Evolutionary conservation across 495 filamentous ascomycete genomes (phyloP), one percentile per base, ranked within the genome.

Genomic region (Aspergillus wentii): DNA sequence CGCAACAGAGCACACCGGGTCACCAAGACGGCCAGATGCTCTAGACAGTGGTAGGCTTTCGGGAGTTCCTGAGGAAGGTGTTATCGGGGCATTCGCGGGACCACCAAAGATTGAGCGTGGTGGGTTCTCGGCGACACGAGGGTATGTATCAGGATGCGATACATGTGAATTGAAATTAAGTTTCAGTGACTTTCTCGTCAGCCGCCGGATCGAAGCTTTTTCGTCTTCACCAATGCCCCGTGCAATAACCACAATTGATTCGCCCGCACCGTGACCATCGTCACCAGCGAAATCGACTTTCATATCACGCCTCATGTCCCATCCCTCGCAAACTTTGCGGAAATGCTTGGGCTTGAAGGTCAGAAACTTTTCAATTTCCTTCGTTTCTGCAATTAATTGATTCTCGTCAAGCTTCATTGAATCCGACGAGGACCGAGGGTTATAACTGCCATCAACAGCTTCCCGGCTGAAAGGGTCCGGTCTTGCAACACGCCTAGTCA

Each of bases 251-350:
- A 94, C 67, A 5, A 94, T 57, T 11, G 67, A 71, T 57, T 95
- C 89, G 17, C 88, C 88, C 25, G 76, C 78, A 9, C 78, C 79
- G 30, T 69, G 62, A 11, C 80, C 75, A 59, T 94, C 87, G 44
- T 84, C 85, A 30, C 79, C 80, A 17, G 84, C 84, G 62, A 95
- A 98, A 56, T 98, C 92, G 6, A 95, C 85, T 52, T 88, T 82
- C 14, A 97, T 59, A 33, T 72, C 82, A 35, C 89, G 78, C 36
- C 80, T 78, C 90, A 97, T 97, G 48, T 95, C 84, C 92, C 94
- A 97, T 3, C 84, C 82, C 36, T 83, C 68, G 59, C 86, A 96
- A 6, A 78, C 64, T 48, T 82, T 85, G 17, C 75, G 80, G 61
- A 90, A 96, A 45, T 88, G 76, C 25, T 77, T 74, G 11, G 89